Evolutionary conservation across 2,329 filamentous ascomycete genomes (phyloP), one percentile per base, ranked within the genome.

Genomic region (Cytospora mali): DNA sequence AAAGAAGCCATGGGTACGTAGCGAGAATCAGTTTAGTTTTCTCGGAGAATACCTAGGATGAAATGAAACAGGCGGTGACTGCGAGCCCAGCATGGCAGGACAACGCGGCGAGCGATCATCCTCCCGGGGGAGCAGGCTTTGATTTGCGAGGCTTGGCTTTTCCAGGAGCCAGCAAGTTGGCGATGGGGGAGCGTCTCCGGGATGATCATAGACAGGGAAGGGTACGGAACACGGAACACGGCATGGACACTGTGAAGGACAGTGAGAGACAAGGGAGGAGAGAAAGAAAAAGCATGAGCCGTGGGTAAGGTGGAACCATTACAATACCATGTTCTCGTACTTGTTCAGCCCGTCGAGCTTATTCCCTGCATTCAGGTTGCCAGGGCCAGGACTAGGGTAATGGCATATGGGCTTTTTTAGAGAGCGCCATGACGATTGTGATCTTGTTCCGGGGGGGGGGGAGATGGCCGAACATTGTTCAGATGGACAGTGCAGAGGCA

Each of bases 11-110:
- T 42, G 28, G 63, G 51, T 65, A 62, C 61, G 55, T 60, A 60
- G 55, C 56, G 55, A 29, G 52, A 65, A 65, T 60, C 56, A 63
- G 53, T 58, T 57, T 65, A 57, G 61, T 61, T n/a, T n/a, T 55
- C 61, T 65, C 64, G 64, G 64, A 54, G 49, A 60, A 65, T 63
- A 61, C 60, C 29, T 49, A 63, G 60, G 53, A 51, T 46, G 52
- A 57, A 65, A 62, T 63, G 64, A 65, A 65, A 65, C 64, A 65
- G 53, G 64, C 64, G 64, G 64, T 65, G 64, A 65, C 64, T 65
- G 63, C 54, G 61, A 57, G 62, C 60, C 55, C 61, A 53, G 55
- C 50, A 35, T 62, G 52, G 58, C 56, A 59, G 61, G 53, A 56
- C 51, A 62, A 58, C 60, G 29, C 58, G 58, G 49, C 63, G 56